Conservation (phyloP, 2,329 filamentous ascomycete species). For the Macrophomina phaseolina region DNA sequence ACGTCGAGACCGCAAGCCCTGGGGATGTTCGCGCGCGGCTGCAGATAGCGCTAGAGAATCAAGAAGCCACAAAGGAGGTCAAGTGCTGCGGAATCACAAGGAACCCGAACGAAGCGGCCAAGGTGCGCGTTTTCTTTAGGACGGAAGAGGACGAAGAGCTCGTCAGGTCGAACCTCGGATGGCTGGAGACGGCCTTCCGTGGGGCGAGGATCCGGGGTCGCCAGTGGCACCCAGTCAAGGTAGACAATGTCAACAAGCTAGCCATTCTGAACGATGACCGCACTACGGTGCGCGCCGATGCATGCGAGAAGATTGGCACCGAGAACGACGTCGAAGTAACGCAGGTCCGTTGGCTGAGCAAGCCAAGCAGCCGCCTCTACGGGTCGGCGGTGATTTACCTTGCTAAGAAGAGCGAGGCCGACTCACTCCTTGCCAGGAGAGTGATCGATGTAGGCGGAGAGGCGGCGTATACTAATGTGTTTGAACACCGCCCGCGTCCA, state of each 20-base stretch:
- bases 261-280: neutral
- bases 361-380: neutral
- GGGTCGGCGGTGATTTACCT: neutral
- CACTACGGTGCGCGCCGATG: conserved; percentile 47
- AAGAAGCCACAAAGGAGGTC: neutral
- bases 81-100: neutral
- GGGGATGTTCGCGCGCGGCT: neutral
- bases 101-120: neutral
- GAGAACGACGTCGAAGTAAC: neutral
- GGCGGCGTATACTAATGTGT: neutral
- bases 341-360: neutral
- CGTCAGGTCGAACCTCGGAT: neutral
- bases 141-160: neutral
- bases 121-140: neutral
- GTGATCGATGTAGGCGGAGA: neutral
- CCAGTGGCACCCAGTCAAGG: neutral
- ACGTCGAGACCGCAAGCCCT: neutral
- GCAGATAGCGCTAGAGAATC: neutral
- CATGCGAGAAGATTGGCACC: neutral
- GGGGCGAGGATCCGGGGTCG: neutral
- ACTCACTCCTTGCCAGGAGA: neutral
- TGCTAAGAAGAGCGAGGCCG: neutral
- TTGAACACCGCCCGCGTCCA: neutral
- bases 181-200: neutral
- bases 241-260: conserved; percentile 1